Evolutionary conservation across 208 protist species (phyloP).

Genomic region (Wallacemonas rigidus): DNA sequence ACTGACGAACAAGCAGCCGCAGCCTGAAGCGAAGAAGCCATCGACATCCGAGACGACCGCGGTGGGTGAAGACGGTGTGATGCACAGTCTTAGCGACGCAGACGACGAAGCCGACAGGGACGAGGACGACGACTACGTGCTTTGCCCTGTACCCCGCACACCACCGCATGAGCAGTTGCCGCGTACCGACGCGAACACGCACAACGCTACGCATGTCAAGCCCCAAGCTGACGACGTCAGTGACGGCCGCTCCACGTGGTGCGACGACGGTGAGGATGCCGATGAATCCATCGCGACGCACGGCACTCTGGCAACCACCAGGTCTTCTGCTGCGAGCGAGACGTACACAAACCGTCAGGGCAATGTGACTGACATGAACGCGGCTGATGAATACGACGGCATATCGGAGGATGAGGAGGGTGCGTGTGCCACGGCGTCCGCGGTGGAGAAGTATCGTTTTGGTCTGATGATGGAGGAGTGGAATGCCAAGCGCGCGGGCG

Average conservation of each 20-base stretch:
- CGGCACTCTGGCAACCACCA: no score
- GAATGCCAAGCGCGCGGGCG: slow-evolving; percentile 18
- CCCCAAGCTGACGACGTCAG: not conserved
- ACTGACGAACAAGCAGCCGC: not conserved
- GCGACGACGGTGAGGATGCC: no score
- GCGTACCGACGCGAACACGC: not conserved
- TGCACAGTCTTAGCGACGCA: not conserved
- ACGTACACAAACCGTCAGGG: no score
- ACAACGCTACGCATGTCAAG: no score
- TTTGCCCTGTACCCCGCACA: slow-evolving; percentile 14
- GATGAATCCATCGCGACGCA: no score
- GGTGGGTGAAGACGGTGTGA: not conserved
- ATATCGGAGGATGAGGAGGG: not conserved
- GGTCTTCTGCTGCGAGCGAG: no score
- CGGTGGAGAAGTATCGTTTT: not conserved
- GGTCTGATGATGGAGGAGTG: slow-evolving; percentile 25
- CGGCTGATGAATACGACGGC: not conserved
- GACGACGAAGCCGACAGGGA: not conserved
- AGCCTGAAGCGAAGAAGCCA: not conserved
- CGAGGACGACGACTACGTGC: slow-evolving; percentile 22
- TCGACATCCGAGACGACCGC: no score
- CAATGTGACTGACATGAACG: no score
- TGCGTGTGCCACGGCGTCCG: not conserved
- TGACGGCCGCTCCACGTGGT: not conserved
- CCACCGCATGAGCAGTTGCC: not conserved